Percentiles rank a stretch among this genome's conserved stretches.
These are phyloP conservation scores for Hericium erinaceus DNA, from an alignment of 768 basidiomycete species.

Conservation along the genomic window DNA sequence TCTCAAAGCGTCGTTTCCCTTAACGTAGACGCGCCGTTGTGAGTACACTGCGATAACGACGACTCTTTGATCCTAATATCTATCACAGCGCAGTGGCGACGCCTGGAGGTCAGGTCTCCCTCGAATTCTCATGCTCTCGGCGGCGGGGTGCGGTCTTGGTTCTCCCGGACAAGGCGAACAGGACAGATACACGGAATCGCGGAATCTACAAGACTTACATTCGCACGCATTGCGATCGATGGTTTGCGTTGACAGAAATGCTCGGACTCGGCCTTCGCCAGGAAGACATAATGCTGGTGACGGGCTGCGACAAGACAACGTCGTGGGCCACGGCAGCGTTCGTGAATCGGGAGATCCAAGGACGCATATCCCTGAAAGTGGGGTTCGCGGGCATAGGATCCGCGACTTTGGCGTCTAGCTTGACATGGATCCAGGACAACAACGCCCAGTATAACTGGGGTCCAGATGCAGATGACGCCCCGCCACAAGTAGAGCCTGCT, in stretches of 20 bases:
- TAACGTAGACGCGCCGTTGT: neutral
- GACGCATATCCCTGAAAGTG: neutral
- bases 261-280: neutral
- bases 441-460: neutral
- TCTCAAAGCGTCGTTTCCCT: slow-evolving; percentile 1
- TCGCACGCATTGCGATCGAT: neutral
- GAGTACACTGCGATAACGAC: neutral
- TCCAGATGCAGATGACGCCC: neutral
- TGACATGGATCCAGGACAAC: neutral
- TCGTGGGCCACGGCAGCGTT: neutral
- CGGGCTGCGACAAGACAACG: neutral
- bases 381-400: neutral
- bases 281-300: neutral
- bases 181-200: neutral
- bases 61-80: neutral
- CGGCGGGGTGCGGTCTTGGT: neutral
- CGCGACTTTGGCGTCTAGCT: neutral
- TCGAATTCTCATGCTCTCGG: neutral
- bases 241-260: neutral
- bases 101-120: neutral
- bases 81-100: neutral
- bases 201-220: neutral
- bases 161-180: neutral
- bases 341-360: neutral
- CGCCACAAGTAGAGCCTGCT: neutral